Evolutionary conservation across 2,329 filamentous ascomycete species (phyloP), one percentile per base, ranked within the genome.

Genomic region (Aspergillus latus): DNA sequence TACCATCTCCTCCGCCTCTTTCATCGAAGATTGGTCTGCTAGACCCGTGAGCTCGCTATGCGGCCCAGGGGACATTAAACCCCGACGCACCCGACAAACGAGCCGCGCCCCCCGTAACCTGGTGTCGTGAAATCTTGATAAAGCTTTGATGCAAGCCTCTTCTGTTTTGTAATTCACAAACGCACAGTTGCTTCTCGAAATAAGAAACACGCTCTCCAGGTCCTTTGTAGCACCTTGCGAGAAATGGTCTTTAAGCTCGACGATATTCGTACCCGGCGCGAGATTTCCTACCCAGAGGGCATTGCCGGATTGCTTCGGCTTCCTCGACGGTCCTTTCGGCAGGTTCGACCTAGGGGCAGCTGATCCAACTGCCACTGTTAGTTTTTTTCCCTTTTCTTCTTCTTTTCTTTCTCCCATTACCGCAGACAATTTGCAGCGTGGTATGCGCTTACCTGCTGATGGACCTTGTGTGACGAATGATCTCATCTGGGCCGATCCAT

Each of bases 201-300:
- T 97, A 37, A 97, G 78, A 64, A 97, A 97, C 0, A 97, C 78
- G 46, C 92, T 96, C 70, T 96, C 89, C 21, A 97, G 84, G 1
- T 92, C 83, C 42, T 80, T 84, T 0, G 81, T 82, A 0, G 90
- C 87, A 62, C 92, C 88, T 61, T 84, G 85, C 59, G 90, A 95
- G 56, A 97, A 94, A 70, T 97, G 90, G 58, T 94, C 86, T 51
- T 97, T 96, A n/a, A 97, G 78, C 57, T 84, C 88, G 74, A 91
- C 86, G 10, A 97, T 81, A 40, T 87, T 87, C 0, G 92, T 89
- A 48, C 90, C 88, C 0, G 90, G 89, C 3, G 93, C 93, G 0
- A 97, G 79, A 69, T 97, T 97, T 40, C 94, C 94, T 29, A 97
- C 90, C 93, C 94, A 97, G 16, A 97, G 86, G 0, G 93, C 93